phyloP scores from a whole-genome alignment of 768 basidiomycete genomes.

The Fistulinella prunicolor region DNA sequence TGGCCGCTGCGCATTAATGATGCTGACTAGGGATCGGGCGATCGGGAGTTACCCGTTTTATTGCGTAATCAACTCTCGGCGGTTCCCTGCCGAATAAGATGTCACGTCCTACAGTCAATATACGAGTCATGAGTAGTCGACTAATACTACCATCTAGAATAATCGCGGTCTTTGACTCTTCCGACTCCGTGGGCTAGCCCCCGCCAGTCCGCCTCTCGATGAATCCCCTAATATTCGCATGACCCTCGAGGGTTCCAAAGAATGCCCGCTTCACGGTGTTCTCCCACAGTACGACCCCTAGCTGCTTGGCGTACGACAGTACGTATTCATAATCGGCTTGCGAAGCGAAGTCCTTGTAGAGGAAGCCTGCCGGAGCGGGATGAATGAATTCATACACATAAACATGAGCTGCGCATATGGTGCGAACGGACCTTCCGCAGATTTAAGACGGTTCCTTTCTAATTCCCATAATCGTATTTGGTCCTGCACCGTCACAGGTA shows the following conservation, averaged over 20 bases:
- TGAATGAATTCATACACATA: conserved; percentile 1
- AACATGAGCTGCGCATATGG: conserved; percentile 8
- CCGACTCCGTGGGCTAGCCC: conserved; percentile 17
- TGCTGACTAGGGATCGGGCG: background rate
- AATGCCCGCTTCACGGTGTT: conserved; percentile 70
- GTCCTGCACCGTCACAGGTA: conserved; percentile 97
- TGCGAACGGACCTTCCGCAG: conserved; percentile 68
- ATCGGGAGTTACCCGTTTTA: too few relatives aligned
- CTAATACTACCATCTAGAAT: conserved; percentile 4
- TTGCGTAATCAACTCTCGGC: background rate
- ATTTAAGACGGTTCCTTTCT: conserved; percentile 87
- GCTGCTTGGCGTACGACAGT: conserved; percentile 76
- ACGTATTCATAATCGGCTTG: conserved; percentile 87
- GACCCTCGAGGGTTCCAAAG: conserved; percentile 78
- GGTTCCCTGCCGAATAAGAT: conserved; percentile 8
- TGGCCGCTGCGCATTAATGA: conserved; percentile 13
- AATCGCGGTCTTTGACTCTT: conserved; percentile 1
- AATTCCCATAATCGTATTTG: conserved; percentile 97
- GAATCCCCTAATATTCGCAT: conserved; percentile 74
- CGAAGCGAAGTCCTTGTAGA: conserved; percentile 86
- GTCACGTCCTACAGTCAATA: background rate
- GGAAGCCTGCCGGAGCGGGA: conserved; percentile 57
- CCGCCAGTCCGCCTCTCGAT: conserved; percentile 66
- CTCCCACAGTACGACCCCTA: conserved; percentile 85
- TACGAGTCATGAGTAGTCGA: conserved; percentile 3